phyloP scores from a whole-genome alignment of 164 flowering plant species.

The Buxus sempervirens region DNA sequence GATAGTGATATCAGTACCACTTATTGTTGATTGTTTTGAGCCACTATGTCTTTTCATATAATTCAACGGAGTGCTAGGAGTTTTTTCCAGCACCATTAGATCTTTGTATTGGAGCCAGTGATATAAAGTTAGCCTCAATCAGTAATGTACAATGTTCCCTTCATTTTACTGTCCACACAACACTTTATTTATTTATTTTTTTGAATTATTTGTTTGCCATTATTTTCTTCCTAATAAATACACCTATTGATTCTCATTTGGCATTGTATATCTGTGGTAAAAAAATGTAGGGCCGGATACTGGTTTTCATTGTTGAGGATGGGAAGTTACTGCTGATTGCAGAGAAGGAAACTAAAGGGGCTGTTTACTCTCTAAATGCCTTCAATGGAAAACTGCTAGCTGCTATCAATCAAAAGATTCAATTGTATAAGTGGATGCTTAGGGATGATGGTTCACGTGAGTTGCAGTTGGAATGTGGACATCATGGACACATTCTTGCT shows the following conservation, averaged over 20 bases:
- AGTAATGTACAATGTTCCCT: no score
- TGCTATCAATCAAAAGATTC: constrained; percentile 96
- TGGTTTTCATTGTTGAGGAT: constrained; percentile 90
- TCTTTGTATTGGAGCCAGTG: no score
- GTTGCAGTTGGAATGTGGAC: constrained; percentile 92
- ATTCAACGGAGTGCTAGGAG: no score
- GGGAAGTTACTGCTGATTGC: constrained; percentile 84
- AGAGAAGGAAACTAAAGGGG: constrained; percentile 95
- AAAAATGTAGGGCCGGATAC: constrained; percentile 67
- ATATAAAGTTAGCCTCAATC: no score
- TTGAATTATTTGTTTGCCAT: no score
- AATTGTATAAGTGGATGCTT: constrained; percentile 92
- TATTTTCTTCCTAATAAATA: background rate
- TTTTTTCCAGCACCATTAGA: no score
- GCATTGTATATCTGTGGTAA: background rate
- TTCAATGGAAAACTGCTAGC: constrained; percentile 96
- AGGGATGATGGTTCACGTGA: constrained; percentile 94
- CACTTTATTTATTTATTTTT: no score
- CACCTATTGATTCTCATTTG: background rate
- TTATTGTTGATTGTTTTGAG: no score
- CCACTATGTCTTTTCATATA: no score
- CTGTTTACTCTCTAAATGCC: constrained; percentile 87
- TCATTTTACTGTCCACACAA: no score
- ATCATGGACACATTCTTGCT: constrained; percentile 97
- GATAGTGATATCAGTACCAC: no score